These are phyloP conservation scores for Westerdykella sp. DNA, from an alignment of 2,329 filamentous ascomycete species.

Conservation along the genomic window DNA sequence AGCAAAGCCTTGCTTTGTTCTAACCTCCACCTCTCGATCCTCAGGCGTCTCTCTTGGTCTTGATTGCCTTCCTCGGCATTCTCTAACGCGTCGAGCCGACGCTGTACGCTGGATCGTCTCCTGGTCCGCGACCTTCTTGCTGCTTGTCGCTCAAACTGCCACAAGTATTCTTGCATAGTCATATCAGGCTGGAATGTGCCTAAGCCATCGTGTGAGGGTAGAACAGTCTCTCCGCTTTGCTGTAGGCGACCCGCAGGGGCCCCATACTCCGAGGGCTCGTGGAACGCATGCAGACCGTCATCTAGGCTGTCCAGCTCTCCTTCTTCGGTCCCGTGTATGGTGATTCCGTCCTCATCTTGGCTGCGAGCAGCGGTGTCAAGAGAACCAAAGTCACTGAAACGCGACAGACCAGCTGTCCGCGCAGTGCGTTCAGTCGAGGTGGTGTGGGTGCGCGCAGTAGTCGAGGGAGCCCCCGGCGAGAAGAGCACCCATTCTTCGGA, in stretches of 20 bases:
- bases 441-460: constrained; percentile 63
- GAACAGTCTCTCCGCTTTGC: constrained; percentile 58
- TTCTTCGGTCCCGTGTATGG: constrained; percentile 43
- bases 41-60: constrained; percentile 63
- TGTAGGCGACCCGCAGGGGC: constrained; percentile 44
- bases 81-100: constrained; percentile 50
- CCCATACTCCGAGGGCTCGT: constrained; percentile 49
- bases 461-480: constrained; percentile 56
- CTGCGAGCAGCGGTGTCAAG: constrained; percentile 63
- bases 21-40: constrained; percentile 87
- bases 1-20: constrained; percentile 82
- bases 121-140: constrained; percentile 51
- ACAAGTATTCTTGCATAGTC: constrained; percentile 73
- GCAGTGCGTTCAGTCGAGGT: constrained; percentile 58
- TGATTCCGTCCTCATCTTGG: constrained; percentile 35
- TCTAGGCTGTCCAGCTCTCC: constrained; percentile 89
- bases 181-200: constrained; percentile 70
- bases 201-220: constrained; percentile 89
- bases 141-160: constrained; percentile 82
- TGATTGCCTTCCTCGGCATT: constrained; percentile 52
- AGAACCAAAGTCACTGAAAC: constrained; percentile 74
- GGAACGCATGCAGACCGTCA: constrained; percentile 83
- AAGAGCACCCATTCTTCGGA: constrained; percentile 97
- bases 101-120: constrained; percentile 53
- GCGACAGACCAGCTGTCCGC: constrained; percentile 64